These are phyloP conservation scores for Neodidymelliopsis sp. DNA, from an alignment of 2,329 filamentous ascomycete genomes.

Conservation along the genomic window DNA sequence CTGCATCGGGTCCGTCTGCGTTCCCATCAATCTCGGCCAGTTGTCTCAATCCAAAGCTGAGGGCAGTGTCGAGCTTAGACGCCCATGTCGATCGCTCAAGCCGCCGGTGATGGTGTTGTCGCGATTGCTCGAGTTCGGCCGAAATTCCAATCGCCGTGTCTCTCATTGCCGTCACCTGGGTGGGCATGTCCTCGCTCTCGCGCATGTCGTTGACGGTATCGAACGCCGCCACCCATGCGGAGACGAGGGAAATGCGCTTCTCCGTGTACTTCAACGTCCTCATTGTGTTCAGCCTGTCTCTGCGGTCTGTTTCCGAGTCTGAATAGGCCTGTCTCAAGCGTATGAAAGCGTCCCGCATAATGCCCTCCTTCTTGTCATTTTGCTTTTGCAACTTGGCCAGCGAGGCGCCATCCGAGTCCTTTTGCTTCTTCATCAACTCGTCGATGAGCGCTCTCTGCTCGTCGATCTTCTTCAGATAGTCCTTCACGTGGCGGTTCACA, in stretches of 20 bases:
- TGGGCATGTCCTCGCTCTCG: constrained; percentile 74
- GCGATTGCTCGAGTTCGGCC: constrained; percentile 85
- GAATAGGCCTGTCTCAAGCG: constrained; percentile 86
- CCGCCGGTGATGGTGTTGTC: constrained; percentile 88
- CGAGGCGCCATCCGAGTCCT: constrained; percentile 81
- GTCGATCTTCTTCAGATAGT: constrained; percentile 98
- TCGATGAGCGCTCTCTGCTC: constrained; percentile 98
- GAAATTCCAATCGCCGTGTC: constrained; percentile 90
- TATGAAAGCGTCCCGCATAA: constrained; percentile 78
- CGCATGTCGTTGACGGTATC: constrained; percentile 79
- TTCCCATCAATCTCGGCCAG: constrained; percentile 73
- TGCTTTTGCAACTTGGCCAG: constrained; percentile 93
- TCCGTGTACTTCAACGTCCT: constrained; percentile 84
- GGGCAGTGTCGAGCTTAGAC: constrained; percentile 81
- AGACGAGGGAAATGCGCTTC: constrained; percentile 83
- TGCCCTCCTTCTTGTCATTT: constrained; percentile 79
- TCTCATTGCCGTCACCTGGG: constrained; percentile 68
- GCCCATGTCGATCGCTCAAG: constrained; percentile 86
- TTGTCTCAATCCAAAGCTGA: constrained; percentile 83
- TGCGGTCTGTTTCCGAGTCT: constrained; percentile 76
- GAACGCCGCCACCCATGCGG: constrained; percentile 91
- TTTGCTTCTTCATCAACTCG: constrained; percentile 91
- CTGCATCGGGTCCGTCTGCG: constrained; percentile 71
- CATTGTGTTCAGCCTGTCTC: constrained; percentile 80
- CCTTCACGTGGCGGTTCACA: constrained; percentile 98